Evolutionary conservation across 768 basidiomycete species (phyloP).

Genomic region (Lactarius evosmus): DNA sequence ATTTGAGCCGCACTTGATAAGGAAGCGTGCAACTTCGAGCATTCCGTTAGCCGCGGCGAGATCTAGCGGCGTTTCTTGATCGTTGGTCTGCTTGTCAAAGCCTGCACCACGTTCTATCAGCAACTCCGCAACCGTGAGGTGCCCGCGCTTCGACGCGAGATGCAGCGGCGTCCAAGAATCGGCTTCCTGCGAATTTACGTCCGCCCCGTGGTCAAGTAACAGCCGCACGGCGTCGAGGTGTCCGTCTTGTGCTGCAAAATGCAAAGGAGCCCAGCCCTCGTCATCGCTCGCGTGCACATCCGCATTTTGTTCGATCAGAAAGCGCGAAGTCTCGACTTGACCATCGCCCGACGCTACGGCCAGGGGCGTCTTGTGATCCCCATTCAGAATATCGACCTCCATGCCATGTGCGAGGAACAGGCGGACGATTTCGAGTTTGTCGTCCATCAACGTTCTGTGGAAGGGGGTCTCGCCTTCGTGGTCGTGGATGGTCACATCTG

Average conservation of each 20-base stretch:
- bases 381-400: neutral
- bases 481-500: neutral
- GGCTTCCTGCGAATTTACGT: neutral
- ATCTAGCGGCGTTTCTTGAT: constrained; percentile 2
- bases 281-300: neutral
- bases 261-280: neutral
- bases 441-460: neutral
- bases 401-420: neutral
- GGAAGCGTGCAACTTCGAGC: neutral
- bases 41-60: neutral
- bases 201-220: neutral
- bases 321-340: neutral
- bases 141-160: neutral
- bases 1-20: neutral
- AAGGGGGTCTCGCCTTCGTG: neutral
- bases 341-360: neutral
- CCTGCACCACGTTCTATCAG: neutral
- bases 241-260: neutral
- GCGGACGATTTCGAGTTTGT: neutral
- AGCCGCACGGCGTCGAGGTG: neutral
- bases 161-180: neutral
- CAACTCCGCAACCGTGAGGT: neutral
- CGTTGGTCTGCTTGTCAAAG: neutral
- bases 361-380: neutral
- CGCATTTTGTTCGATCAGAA: neutral